Conservation (phyloP, 805 yeast genomes). For the Torulaspora microellipsoides region DNA sequence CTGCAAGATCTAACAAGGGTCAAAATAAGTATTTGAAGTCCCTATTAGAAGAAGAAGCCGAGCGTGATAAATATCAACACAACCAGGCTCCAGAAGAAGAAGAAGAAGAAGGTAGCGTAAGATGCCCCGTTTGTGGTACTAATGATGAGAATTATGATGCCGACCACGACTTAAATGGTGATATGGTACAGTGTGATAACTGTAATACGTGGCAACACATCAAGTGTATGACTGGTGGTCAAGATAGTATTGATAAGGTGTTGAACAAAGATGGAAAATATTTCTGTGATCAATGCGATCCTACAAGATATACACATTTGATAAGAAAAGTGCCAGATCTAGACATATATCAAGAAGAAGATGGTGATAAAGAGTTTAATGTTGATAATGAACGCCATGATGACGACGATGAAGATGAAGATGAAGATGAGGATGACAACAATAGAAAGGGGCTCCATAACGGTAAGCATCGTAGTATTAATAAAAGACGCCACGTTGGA, state of each 20-base stretch:
- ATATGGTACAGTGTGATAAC: conserved; percentile 61
- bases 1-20: conserved; percentile 43
- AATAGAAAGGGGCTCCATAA: conserved; percentile 5
- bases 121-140: conserved; percentile 61
- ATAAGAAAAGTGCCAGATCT: conserved; percentile 8
- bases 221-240: conserved; percentile 48
- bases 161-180: conserved; percentile 47
- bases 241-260: conserved; percentile 22
- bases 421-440: conserved; percentile 7
- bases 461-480: conserved; percentile 2
- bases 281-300: conserved; percentile 52
- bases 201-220: conserved; percentile 74
- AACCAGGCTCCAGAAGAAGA: conserved; percentile 25
- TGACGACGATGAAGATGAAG: conserved; percentile 15
- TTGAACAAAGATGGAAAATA: conserved; percentile 44
- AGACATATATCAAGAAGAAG: conserved; percentile 25
- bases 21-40: conserved; percentile 31
- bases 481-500: background rate
- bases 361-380: conserved; percentile 7
- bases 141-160: conserved; percentile 54
- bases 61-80: conserved; percentile 15
- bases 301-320: conserved; percentile 36
- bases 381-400: conserved; percentile 14
- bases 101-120: conserved; percentile 41
- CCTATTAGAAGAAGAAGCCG: conserved; percentile 31